These are phyloP conservation scores for Aspergillus aculeatus DNA, from an alignment of 2,329 filamentous ascomycete species.

Conservation along the genomic window DNA sequence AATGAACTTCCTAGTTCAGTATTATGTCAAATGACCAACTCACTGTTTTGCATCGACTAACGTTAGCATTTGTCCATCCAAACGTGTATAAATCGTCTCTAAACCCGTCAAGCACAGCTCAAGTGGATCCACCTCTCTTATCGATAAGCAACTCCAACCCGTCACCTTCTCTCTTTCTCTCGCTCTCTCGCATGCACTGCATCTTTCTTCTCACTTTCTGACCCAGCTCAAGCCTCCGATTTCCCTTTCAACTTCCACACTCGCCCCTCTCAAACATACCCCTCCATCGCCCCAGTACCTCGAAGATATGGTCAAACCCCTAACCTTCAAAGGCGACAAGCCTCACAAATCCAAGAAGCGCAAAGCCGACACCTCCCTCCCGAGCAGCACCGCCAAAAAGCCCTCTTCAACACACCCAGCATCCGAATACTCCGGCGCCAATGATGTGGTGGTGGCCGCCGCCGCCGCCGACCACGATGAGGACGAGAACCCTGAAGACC, in stretches of 20 bases:
- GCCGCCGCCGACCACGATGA: conserved; percentile 16
- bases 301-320: conserved; percentile 64
- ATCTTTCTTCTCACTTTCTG: background rate
- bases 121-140: background rate
- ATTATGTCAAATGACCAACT: no score
- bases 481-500: conserved; percentile 57
- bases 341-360: conserved; percentile 67
- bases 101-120: background rate
- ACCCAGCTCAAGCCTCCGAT: background rate
- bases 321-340: conserved; percentile 97
- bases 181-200: background rate
- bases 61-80: no score
- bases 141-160: background rate
- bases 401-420: conserved; percentile 8
- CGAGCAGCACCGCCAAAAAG: conserved; percentile 34
- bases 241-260: no score
- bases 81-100: no score
- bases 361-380: conserved; percentile 64
- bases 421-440: no score
- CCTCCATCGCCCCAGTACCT: background rate
- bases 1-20: no score
- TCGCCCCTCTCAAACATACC: background rate
- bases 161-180: conserved; percentile 1
- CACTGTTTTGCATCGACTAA: no score
- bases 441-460: background rate